A percentile compares a stretch with the other conserved stretches of the same genome.
phyloP scores from a whole-genome alignment of 2,329 filamentous ascomycete genomes.

The Aspergillus ruber region DNA sequence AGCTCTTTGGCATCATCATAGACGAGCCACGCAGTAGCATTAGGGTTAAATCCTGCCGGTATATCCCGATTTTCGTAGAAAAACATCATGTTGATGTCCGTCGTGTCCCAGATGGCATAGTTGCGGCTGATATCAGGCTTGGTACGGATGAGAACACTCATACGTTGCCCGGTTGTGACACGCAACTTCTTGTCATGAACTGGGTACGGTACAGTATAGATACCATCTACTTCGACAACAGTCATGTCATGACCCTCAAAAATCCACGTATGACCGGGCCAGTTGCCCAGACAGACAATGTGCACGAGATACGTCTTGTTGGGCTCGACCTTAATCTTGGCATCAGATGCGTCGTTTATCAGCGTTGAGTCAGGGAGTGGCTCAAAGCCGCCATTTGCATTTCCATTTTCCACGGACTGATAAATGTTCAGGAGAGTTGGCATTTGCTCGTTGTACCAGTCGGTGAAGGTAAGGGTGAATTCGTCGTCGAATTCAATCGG shows the following conservation, averaged over 20 bases:
- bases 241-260: conserved; percentile 39
- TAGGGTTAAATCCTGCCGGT: conserved; percentile 59
- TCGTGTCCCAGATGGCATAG: conserved; percentile 61
- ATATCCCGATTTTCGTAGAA: conserved; percentile 29
- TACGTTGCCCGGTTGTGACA: conserved; percentile 61
- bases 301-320: conserved; percentile 68
- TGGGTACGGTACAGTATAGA: conserved; percentile 23
- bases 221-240: conserved; percentile 33
- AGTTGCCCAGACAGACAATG: conserved; percentile 67
- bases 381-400: conserved; percentile 49
- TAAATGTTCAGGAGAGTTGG: conserved; percentile 43
- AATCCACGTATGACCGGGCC: conserved; percentile 47
- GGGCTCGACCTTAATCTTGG: conserved; percentile 55
- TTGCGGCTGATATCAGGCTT: conserved; percentile 56
- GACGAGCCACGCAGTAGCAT: conserved; percentile 44
- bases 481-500: conserved; percentile 61
- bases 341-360: conserved; percentile 63
- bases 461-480: conserved; percentile 58
- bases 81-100: conserved; percentile 55
- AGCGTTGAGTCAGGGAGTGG: conserved; percentile 63
- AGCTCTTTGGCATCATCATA: conserved; percentile 46
- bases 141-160: conserved; percentile 51
- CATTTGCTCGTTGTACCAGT: conserved; percentile 64
- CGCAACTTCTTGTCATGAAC: conserved; percentile 58
- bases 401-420: conserved; percentile 31